Evolutionary conservation across 1,284 basidiomycete species (phyloP).

Genomic region (Cronartium quercuum): DNA sequence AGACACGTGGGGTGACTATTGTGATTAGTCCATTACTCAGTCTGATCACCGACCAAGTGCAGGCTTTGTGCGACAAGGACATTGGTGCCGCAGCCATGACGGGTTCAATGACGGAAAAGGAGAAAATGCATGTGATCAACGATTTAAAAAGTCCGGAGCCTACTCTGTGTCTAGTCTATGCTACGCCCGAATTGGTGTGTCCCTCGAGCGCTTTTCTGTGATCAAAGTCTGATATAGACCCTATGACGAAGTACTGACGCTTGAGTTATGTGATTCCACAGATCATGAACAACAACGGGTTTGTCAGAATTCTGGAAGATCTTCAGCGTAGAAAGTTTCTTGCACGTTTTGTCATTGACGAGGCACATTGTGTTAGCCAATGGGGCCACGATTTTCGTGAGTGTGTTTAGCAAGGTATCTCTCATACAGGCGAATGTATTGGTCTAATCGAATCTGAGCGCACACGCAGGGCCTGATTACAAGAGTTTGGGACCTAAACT

Average conservation of each 20-base stretch:
- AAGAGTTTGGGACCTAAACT: constrained; percentile 58
- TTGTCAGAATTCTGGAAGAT: constrained; percentile 57
- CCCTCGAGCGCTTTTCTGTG: background rate
- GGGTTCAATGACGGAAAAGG: constrained; percentile 55
- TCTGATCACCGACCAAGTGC: constrained; percentile 84
- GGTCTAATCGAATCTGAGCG: too few relatives aligned
- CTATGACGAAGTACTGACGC: background rate
- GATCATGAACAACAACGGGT: constrained; percentile 57
- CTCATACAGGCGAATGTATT: background rate
- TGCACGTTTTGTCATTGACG: constrained; percentile 89
- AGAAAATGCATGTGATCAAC: constrained; percentile 51
- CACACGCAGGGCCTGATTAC: constrained; percentile 50
- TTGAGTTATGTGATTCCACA: background rate
- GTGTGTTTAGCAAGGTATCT: constrained; percentile 11
- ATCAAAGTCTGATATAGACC: background rate
- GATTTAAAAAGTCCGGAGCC: constrained; percentile 52
- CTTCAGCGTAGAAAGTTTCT: constrained; percentile 60
- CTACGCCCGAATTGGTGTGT: constrained; percentile 76
- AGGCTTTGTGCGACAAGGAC: constrained; percentile 60
- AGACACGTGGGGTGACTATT: constrained; percentile 71
- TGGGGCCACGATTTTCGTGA: constrained; percentile 77
- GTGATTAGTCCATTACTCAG: constrained; percentile 85
- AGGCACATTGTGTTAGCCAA: constrained; percentile 81
- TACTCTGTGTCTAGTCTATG: constrained; percentile 64
- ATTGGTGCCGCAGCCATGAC: constrained; percentile 70